Evolutionary conservation across 169 alveolate genomes (phyloP).

Genomic region (Eimeria tenella): DNA sequence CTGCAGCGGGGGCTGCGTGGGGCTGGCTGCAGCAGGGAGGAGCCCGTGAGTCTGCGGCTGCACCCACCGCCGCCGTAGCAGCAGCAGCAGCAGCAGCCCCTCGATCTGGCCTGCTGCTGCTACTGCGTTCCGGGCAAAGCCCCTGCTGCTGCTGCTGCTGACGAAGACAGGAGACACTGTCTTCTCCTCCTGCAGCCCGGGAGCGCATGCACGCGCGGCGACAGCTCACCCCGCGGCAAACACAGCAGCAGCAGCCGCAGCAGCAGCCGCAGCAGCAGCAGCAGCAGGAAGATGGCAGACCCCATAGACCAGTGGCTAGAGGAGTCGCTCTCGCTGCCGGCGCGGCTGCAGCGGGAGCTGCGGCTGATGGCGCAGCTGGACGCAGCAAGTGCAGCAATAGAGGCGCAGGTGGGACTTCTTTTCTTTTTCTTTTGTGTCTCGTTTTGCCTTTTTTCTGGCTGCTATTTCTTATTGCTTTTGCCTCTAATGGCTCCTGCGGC

Average conservation of each 20-base stretch:
- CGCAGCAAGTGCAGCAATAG: slow-evolving; percentile 1
- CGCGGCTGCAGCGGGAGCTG: slow-evolving; percentile 44
- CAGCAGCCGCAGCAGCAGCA: not conserved
- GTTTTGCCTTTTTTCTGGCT: not conserved
- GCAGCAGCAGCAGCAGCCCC: too few species aligned
- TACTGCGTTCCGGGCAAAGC: too few species aligned
- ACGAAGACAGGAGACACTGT: too few species aligned
- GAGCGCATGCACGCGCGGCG: too few species aligned
- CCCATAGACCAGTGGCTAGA: slow-evolving; percentile 72
- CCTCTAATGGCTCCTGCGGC: not conserved
- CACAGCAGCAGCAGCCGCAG: not conserved
- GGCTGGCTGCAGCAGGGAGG: too few species aligned
- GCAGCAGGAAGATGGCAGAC: slow-evolving; percentile 64
- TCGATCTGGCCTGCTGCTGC: too few species aligned
- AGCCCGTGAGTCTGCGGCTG: too few species aligned
- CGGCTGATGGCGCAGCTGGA: slow-evolving; percentile 74
- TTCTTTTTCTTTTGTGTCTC: not conserved
- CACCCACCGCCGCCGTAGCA: too few species aligned
- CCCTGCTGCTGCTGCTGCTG: too few species aligned
- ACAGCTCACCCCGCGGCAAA: not conserved
- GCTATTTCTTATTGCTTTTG: not conserved
- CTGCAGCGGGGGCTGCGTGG: too few species aligned
- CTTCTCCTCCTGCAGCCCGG: too few species aligned
- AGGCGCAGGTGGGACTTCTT: slow-evolving; percentile 19
- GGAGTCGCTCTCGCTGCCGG: slow-evolving; percentile 70